A percentile compares a stretch with the other conserved stretches of the same genome.
Evolutionary conservation across 441 rosid species (phyloP).

Genomic region (Populus hybrid): DNA sequence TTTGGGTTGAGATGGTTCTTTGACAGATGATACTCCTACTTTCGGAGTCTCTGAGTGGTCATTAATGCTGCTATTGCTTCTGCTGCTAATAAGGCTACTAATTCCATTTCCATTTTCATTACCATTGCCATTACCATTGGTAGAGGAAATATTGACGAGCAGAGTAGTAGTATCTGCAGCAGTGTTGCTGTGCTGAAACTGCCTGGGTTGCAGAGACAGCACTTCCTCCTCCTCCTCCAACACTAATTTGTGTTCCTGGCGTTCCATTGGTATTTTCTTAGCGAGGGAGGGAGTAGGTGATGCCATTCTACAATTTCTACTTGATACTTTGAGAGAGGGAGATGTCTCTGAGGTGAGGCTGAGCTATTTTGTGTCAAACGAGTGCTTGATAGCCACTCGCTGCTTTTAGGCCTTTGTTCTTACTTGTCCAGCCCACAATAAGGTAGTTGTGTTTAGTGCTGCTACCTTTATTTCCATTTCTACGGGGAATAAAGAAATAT

Average conservation of each 20-base stretch:
- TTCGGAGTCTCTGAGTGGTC: background rate
- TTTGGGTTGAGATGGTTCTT: no score
- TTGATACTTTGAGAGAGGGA: background rate
- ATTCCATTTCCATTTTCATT: background rate
- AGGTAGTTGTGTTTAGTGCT: no score
- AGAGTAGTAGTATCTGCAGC: background rate
- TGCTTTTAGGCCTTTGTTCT: background rate
- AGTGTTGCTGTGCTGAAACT: constrained; percentile 1
- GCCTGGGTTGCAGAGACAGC: constrained; percentile 14
- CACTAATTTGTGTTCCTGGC: background rate
- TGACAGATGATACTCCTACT: constrained; percentile 1
- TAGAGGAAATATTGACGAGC: background rate
- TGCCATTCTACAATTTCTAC: background rate
- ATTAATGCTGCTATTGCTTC: background rate
- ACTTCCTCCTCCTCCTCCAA: constrained; percentile 2
- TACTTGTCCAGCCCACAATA: no score
- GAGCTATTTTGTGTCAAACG: background rate
- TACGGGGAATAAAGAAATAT: no score
- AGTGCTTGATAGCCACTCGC: background rate
- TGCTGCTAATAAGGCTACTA: background rate
- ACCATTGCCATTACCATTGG: background rate
- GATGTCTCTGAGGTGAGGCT: background rate
- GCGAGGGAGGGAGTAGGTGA: background rate
- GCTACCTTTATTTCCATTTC: no score
- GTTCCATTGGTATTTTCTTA: constrained; percentile 1